Evolutionary conservation across 441 rosid species (phyloP).

Genomic region (Erodium chrysanthum): DNA sequence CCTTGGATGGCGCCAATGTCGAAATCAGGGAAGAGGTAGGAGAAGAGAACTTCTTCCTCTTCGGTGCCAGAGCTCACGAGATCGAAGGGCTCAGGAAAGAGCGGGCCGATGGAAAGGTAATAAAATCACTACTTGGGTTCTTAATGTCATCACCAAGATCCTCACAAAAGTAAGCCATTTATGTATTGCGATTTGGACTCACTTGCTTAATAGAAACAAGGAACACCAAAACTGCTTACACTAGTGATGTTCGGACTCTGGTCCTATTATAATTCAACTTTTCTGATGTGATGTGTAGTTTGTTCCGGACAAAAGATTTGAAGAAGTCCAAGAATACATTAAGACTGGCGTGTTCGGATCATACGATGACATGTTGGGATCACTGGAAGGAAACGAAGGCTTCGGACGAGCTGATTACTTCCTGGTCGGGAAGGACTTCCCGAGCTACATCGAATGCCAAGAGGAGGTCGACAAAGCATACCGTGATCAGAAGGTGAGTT

Average conservation of each 20-base stretch:
- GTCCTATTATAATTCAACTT: no score
- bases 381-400: conserved; percentile 88
- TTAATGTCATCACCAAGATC: no score
- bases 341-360: conserved; percentile 71
- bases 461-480: conserved; percentile 78
- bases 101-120: conserved; percentile 84
- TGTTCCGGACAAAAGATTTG: conserved; percentile 71
- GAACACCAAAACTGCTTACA: no score
- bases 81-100: conserved; percentile 73
- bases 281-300: conserved; percentile 35
- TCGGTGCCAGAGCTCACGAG: conserved; percentile 86
- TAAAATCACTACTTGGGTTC: neutral
- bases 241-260: no score
- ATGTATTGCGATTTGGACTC: no score
- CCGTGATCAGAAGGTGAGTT: conserved; percentile 53
- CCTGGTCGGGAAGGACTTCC: conserved; percentile 91
- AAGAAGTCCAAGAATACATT: conserved; percentile 68
- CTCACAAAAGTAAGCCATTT: no score
- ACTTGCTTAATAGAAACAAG: no score
- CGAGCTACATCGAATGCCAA: conserved; percentile 83
- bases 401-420: conserved; percentile 82
- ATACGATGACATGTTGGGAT: conserved; percentile 61
- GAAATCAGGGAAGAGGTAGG: conserved; percentile 92
- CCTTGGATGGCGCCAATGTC: conserved; percentile 96
- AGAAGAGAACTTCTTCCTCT: conserved; percentile 85